Evolutionary conservation across 2,329 filamentous ascomycete species (phyloP), one percentile per base, ranked within the genome.

Genomic region (Aspergillus costaricaensis): DNA sequence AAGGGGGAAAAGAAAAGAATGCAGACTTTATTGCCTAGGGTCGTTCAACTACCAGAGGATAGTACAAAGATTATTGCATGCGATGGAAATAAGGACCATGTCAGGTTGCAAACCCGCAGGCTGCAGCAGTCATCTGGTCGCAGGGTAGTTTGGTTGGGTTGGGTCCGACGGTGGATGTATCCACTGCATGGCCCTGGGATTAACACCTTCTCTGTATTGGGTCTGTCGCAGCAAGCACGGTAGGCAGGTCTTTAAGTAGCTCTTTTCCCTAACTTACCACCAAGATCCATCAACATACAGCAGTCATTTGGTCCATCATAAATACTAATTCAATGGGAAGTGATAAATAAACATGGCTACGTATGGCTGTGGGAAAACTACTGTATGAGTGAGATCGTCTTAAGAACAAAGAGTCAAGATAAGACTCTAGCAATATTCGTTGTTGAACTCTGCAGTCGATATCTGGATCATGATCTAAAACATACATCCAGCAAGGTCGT

Each of bases 1-100:
- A 21, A 21, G 21, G 21, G 21, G 21, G 4, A 21, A 15, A 25
- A 39, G 23, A 55, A 43, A 25, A 30, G 21, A 15, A 23, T 15
- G 17, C 30, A 55, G 17, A 6, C 12, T 36, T 23, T 44, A 47
- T 43, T 21, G 19, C n/a, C 36, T 44, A 19, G 50, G 41, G 17
- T n/a, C 27, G n/a, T 32, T 7, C 25, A 38, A 25, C 12, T 23
- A 47, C 10, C 10, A 38, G 15, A 54, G 27, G n/a, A 36, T 41
- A 25, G 48, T n/a, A 36, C 32, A 36, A 59, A 52, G 12, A 25
- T 38, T 58, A 49, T 55, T 58, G 61, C 64, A 61, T 63, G 61
- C 58, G 59, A 61, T 61, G 48, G 50, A 64, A 64, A 58, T 64
- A 66, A 66, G 65, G 63, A 66, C 64, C 60, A 63, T 66, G 61